These are phyloP conservation scores for Leishmania arabica DNA, from an alignment of 208 protist genomes.

Conservation along the genomic window DNA sequence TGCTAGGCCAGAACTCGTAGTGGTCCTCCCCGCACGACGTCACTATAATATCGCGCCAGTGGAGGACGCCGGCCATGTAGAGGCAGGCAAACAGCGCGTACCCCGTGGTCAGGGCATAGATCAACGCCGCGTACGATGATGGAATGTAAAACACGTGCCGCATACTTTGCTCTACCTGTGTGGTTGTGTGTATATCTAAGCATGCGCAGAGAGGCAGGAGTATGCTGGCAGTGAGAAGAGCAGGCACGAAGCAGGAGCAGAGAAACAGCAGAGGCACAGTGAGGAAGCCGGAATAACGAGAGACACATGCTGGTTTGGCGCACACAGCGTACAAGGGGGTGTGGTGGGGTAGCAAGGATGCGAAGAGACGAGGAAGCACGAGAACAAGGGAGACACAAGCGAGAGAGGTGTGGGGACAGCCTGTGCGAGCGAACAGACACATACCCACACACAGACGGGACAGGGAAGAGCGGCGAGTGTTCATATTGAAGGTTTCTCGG, in stretches of 20 bases:
- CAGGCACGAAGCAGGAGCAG: neutral
- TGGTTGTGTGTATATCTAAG: neutral
- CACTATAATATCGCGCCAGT: slow-evolving; percentile 50
- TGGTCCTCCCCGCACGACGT: slow-evolving; percentile 56
- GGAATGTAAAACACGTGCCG: slow-evolving; percentile 76
- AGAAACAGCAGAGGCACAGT: neutral
- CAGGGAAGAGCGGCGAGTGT: neutral
- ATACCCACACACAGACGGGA: neutral
- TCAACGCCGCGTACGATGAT: slow-evolving; percentile 62
- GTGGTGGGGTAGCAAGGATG: neutral
- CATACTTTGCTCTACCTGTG: slow-evolving; percentile 1
- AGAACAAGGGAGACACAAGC: neutral
- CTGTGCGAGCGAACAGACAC: neutral
- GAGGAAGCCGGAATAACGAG: neutral
- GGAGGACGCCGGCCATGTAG: slow-evolving; percentile 49
- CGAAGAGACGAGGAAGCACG: neutral
- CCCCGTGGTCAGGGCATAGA: slow-evolving; percentile 56
- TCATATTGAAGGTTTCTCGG: neutral
- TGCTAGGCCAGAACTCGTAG: slow-evolving; percentile 82
- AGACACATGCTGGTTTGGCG: neutral
- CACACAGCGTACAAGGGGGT: neutral
- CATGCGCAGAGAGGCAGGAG: neutral
- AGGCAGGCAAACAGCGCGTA: slow-evolving; percentile 47
- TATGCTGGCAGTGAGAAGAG: neutral
- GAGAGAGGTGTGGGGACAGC: neutral